phyloP scores from a whole-genome alignment of 768 basidiomycete genomes.

The Termitomyces sp. region DNA sequence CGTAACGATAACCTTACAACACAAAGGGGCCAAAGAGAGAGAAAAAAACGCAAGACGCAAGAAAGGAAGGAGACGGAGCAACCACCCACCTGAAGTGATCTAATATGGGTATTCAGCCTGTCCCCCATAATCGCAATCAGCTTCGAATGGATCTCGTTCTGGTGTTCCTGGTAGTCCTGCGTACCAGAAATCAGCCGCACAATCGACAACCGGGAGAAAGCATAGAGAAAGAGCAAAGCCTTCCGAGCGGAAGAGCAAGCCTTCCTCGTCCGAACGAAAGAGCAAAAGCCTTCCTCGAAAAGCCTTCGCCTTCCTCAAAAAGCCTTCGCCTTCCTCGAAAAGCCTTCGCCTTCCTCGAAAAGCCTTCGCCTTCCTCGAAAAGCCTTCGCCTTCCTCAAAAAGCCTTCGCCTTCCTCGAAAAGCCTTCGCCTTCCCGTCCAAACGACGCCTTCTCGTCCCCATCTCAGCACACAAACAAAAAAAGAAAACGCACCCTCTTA shows the following conservation, averaged over 20 bases:
- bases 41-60: not conserved
- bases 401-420: too few species aligned
- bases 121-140: conserved; percentile 98
- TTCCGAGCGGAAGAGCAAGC: too few species aligned
- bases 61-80: not conserved
- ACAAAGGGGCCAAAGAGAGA: not conserved
- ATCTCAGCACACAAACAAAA: not conserved
- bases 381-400: too few species aligned
- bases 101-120: conserved; percentile 80
- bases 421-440: too few species aligned
- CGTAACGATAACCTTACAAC: not conserved
- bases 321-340: too few species aligned
- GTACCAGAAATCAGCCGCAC: too few species aligned
- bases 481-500: conserved; percentile 63
- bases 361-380: too few species aligned
- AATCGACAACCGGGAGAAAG: not conserved
- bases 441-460: too few species aligned
- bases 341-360: too few species aligned
- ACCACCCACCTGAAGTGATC: conserved; percentile 61
- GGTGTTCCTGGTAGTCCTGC: conserved; percentile 98
- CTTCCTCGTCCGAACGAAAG: too few species aligned
- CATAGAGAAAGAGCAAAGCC: not conserved
- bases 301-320: too few species aligned
- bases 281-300: too few species aligned
- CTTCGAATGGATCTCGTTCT: conserved; percentile 98